Conservation (phyloP, 805 yeast genomes). For the Saccharomycodes ludwigii region DNA sequence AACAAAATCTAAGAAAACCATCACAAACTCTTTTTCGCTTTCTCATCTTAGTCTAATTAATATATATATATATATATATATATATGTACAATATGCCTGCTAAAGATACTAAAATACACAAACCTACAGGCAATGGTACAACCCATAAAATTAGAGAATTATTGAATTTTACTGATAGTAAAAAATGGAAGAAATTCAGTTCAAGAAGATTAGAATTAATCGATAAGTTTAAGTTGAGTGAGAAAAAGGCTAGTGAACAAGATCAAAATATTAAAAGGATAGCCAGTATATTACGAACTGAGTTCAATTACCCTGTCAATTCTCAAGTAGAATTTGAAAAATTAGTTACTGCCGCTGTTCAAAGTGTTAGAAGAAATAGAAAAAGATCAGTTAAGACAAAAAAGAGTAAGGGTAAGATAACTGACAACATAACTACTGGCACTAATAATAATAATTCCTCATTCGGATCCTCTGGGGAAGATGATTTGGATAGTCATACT, state of each 20-base stretch:
- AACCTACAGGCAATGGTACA: constrained; percentile 24
- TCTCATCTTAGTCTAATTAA: too few relatives aligned
- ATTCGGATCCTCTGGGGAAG: background rate
- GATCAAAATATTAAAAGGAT: constrained; percentile 70
- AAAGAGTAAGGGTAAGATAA: constrained; percentile 2
- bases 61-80: too few relatives aligned
- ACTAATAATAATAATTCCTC: too few relatives aligned
- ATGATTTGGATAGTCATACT: too few relatives aligned
- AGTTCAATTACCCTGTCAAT: constrained; percentile 56
- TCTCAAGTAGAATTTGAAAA: constrained; percentile 69
- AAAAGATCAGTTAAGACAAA: constrained; percentile 42
- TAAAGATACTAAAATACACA: constrained; percentile 5
- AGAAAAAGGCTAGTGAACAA: constrained; percentile 84
- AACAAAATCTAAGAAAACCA: too few relatives aligned
- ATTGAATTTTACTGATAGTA: constrained; percentile 69
- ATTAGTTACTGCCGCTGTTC: constrained; percentile 86
- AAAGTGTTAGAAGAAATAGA: constrained; percentile 80
- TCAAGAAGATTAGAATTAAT: constrained; percentile 82
- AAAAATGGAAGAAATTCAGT: constrained; percentile 82
- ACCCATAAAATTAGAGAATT: constrained; percentile 32
- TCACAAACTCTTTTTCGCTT: too few relatives aligned
- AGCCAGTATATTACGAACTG: constrained; percentile 63
- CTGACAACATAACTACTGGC: too few relatives aligned
- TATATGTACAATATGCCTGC: background rate
- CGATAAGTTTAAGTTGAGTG: constrained; percentile 49